Conservation (phyloP, 2,329 filamentous ascomycete species). For the Chaetomium globosum region DNA sequence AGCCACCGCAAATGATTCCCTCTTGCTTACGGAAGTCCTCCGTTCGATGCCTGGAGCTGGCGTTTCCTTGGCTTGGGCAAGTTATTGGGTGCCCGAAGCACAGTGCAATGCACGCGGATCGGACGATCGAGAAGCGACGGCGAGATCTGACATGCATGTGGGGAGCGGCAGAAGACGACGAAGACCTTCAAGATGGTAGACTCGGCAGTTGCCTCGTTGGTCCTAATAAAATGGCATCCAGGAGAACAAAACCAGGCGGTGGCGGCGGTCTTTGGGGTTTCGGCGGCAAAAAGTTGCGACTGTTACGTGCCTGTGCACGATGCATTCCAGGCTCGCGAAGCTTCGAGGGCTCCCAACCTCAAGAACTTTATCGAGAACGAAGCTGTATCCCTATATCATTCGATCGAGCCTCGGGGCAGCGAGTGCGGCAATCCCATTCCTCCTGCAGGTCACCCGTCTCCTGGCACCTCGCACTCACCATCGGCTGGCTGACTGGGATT, state of each 20-base stretch:
- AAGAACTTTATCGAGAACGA: neutral
- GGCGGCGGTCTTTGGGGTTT: neutral
- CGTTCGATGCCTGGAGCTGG: neutral
- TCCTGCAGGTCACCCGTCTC: neutral
- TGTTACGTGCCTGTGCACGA: neutral
- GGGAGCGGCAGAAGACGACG: neutral
- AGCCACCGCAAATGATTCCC: neutral
- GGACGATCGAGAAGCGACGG: conserved; percentile 7
- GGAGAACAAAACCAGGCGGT: neutral
- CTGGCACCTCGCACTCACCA: neutral
- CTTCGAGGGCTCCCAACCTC: neutral
- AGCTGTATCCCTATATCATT: neutral
- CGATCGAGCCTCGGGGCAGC: neutral
- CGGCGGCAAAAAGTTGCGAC: neutral
- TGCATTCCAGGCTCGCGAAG: neutral
- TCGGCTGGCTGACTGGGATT: conserved; percentile 3
- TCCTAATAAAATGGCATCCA: neutral
- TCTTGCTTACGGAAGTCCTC: neutral
- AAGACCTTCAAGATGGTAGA: neutral
- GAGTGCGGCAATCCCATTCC: neutral
- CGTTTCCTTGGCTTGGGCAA: neutral
- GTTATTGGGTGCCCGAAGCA: neutral
- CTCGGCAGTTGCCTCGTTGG: conserved; percentile 1
- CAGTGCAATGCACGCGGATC: conserved; percentile 3
- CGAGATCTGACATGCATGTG: conserved; percentile 3